Evolutionary conservation across 306 rosid genomes (phyloP), one percentile per base, ranked within the genome.

Genomic region (Luffa aegyptiaca): DNA sequence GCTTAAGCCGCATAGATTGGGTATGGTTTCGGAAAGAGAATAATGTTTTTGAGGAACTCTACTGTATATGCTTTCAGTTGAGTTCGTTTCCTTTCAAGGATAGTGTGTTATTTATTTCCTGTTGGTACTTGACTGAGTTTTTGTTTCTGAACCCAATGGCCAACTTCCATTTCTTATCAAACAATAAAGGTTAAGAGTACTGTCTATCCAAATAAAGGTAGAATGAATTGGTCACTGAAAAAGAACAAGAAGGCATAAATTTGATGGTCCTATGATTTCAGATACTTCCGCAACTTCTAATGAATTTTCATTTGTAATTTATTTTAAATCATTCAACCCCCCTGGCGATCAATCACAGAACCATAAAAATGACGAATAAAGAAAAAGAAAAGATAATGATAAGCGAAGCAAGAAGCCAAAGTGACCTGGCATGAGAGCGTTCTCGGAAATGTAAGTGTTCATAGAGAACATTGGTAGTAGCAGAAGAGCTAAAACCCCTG

Each of bases 341-440:
- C 10, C 55, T 5, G 55, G 10, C 4, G 10, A 26, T 21, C 39
- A 72, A 72, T 45, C 58, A 48, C 41, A 8, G n/a, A 44, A 10
- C 8, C n/a, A 44, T 3, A 48, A 74, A 74, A 51, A 51, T 74
- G 63, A 36, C 5, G 77, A 48, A 31, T 46, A 45, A 20, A 2
- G 14, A 46, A 21, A 21, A 71, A 71, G 1, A 42, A 44, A 70
- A 45, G 76, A 71, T 20, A 45, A 2, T 71, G 57, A 46, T 45
- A 31, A 13, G 57, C 21, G 46, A 12, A 72, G 77, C 20, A 72
- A 46, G 20, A 72, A 71, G 11, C 21, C 42, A 72, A 48, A 36
- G 7, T 58, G 64, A 94, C 97, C 99, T 83, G 99, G 97, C 97
- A 93, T 91, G 75, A 95, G 97, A 74, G 99, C 93, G 83, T 93